Evolutionary conservation across 148 eudicot species (phyloP), one percentile per base, ranked within the genome.

Genomic region (Rhododendron mucronatum): DNA sequence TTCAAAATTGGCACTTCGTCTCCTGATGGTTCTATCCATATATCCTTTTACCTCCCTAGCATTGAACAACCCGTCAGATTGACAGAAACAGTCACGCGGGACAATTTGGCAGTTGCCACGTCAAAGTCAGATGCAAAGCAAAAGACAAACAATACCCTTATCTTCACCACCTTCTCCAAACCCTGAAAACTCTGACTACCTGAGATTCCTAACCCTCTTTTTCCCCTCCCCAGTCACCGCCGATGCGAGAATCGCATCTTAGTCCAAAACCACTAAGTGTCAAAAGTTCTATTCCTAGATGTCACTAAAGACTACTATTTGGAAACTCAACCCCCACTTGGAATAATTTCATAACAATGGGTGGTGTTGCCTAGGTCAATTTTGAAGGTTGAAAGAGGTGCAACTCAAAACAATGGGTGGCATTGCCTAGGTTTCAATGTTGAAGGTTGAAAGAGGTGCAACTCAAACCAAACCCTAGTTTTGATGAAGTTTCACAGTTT

Each of bases 261-360:
- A 18, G 26, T 59, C 67, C 67, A 59, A 59, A 59, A 59, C 67
- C 67, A 59, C 67, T 20, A 23, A 0, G 67, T 20, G 67, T 1
- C 20, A 61, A 61, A 61, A 61, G 9, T 61, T 20, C 26, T 55
- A 55, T 55, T 61, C n/a, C 67, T 61, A 61, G n/a, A 61, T 61
- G 10, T 61, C 67, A 61, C 26, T 61, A 61, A 61, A 14, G 26
- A 61, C 30, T 23, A 3, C 23, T 78, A 20, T 75, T 37, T 37
- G 81, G 81, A 80, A 80, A 53, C 15, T 81, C 20, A 20, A 81
- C 55, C 30, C 30, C 16, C 35, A 82, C 84, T 82, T 21, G 84
- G 51, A 39, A 45, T 15, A 82, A 61, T 59, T 33, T 11, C 61
- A 57, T 57, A 44, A 50, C 26, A 41, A 83, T 53, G 57, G 14